Evolutionary conservation across 768 basidiomycete species (phyloP), one percentile per base, ranked within the genome.

Genomic region (Leccinellum rugosiceps): DNA sequence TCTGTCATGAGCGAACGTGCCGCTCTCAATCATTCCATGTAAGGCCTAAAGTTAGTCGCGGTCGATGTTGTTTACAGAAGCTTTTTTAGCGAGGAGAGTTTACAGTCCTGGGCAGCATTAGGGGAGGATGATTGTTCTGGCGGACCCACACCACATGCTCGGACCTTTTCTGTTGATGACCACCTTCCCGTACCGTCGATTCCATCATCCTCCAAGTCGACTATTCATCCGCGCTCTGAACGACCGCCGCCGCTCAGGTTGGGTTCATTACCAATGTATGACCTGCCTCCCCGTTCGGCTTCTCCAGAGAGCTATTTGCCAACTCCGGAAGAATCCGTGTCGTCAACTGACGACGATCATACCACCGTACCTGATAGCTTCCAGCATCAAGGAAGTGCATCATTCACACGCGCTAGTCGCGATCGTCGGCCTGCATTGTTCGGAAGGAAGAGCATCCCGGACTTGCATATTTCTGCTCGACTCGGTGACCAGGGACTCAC

Each of bases 391-490:
- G 76, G 82, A 30, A 78, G 80, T 67, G 77, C 84, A 58, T 84
- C 84, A 13, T 77, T 77, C 63, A 80, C 75, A 53, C 76, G 66
- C 43, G 78, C 70, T 60, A 66, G 67, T 52, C 73, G 61, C 59
- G 68, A 75, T 58, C 69, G 67, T 35, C 76, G 74, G 53, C 66
- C 68, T 48, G 75, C 73, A 13, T 68, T 86, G 30, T 64, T 73
- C 2, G 77, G 77, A 32, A 94, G 92, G 77, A 91, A 94, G 73
- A 94, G 92, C 56, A 77, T 96, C 56, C 94, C 94, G 7, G 93
- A 97, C 67, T 76, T 96, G 48, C 82, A 89, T 26, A 82, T 74
- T 15, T 75, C 78, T 30, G 25, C 60, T 47, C 81, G 77, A 47
- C 66, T 80, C 38, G 75, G 72, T 75, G 58, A 65, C 56, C 56